Evolutionary conservation across 768 basidiomycete species (phyloP), one percentile per base, ranked within the genome.

Genomic region (Lactarius trivialis): DNA sequence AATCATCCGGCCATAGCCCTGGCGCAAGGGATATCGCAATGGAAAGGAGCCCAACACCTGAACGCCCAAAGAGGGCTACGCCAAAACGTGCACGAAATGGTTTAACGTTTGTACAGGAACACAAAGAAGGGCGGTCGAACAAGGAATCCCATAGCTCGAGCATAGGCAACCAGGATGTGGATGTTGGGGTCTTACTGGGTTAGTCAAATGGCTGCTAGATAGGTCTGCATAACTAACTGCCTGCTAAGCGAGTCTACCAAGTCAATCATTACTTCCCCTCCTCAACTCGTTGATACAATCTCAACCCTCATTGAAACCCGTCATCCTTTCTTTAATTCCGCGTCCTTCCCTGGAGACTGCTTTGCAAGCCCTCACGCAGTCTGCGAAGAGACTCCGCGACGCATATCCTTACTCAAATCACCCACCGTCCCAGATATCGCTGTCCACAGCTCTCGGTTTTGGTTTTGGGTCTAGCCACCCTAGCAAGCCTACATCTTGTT

Each of bases 41-140:
- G 91, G 91, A 91, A 72, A 80, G 88, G 63, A 91, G 89, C 66
- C 89, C 91, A 8, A 91, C 91, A 2, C 88, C 90, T 17, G 91
- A 93, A 72, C 80, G 88, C 49, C 82, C 81, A 37, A 89, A 85
- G 73, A 83, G 85, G 68, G 79, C 80, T 6, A 77, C 83, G 37
- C 85, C 85, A 19, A 91, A 92, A 73, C 82, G 88, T 62, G 81
- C 81, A 48, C 80, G 82, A 53, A 75, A 82, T 45, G 70, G 74
- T 48, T 73, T 76, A 51, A 56, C 73, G 7, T 68, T 69, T 17
- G 70, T 72, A 3, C 66, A 74, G 62, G 60, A 57, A 11, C 63
- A 61, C 68, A 70, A 68, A 59, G 80, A 79, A 21, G 77, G 77
- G 41, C 72, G 76, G 37, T 61, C 71, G 1, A 68, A 69, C 7